Conservation (phyloP, 1,284 basidiomycete genomes). For the Boletus nobilissimus region DNA sequence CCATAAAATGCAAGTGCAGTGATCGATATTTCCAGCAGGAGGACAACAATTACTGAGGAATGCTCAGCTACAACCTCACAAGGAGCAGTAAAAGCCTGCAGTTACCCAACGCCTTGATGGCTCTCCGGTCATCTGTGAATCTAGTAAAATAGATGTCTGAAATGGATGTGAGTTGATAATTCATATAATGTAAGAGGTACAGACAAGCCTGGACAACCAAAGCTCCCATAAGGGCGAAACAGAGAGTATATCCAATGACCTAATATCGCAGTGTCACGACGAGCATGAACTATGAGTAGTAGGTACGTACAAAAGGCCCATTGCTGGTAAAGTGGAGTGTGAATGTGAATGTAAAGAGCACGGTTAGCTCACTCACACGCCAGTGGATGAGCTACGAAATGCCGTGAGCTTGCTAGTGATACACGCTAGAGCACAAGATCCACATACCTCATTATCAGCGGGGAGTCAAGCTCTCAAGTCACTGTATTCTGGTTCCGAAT, state of each 20-base stretch:
- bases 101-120: too few relatives aligned
- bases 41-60: constrained; percentile 24
- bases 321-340: neutral
- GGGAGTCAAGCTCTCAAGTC: neutral
- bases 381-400: neutral
- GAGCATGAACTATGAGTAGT: neutral
- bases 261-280: neutral
- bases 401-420: neutral
- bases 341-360: neutral
- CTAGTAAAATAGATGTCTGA: constrained; percentile 27
- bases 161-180: neutral
- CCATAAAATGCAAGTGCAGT: constrained; percentile 9
- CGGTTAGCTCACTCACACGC: too few relatives aligned
- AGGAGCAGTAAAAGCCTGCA: neutral
- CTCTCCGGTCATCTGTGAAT: constrained; percentile 1
- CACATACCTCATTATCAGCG: neutral
- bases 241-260: constrained; percentile 13
- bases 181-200: neutral
- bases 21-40: constrained; percentile 29
- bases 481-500: neutral
- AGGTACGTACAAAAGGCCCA: constrained; percentile 11
- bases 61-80: neutral
- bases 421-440: neutral
- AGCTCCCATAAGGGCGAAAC: constrained; percentile 18
- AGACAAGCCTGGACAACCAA: constrained; percentile 14